phyloP scores from a whole-genome alignment of 164 flowering plant genomes.

The Vitis rotundifolia region DNA sequence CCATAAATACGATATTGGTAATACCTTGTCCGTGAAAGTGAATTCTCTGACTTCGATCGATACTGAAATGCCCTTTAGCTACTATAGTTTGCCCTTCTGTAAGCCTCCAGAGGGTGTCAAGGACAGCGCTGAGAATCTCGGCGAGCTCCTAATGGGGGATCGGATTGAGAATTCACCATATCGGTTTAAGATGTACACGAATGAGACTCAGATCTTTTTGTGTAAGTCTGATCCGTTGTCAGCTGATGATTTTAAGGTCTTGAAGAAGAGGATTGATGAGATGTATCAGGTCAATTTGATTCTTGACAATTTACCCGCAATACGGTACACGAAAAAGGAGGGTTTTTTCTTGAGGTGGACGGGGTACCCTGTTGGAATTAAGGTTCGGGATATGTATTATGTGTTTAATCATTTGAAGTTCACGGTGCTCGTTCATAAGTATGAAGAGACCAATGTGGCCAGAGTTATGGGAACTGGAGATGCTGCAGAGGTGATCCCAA shows the following conservation, averaged over 20 bases:
- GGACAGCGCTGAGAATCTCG: slow-evolving; percentile 80
- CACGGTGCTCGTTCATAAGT: slow-evolving; percentile 74
- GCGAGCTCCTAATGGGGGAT: slow-evolving; percentile 91
- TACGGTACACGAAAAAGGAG: slow-evolving; percentile 65
- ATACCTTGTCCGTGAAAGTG: slow-evolving; percentile 58
- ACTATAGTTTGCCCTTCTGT: slow-evolving; percentile 78
- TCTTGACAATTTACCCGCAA: slow-evolving; percentile 76
- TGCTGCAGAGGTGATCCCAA: slow-evolving; percentile 63
- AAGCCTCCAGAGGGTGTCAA: slow-evolving; percentile 67
- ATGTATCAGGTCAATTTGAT: slow-evolving; percentile 85
- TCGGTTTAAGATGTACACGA: slow-evolving; percentile 57
- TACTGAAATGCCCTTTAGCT: slow-evolving; percentile 77
- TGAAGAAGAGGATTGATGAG: slow-evolving; percentile 77
- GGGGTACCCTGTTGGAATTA: slow-evolving; percentile 80
- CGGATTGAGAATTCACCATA: slow-evolving; percentile 87
- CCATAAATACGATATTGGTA: slow-evolving; percentile 57
- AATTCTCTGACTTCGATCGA: slow-evolving; percentile 82
- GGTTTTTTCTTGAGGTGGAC: slow-evolving; percentile 60
- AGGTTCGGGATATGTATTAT: slow-evolving; percentile 58
- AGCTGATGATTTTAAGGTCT: slow-evolving; percentile 45
- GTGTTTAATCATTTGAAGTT: slow-evolving; percentile 81
- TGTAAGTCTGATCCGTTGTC: slow-evolving; percentile 55
- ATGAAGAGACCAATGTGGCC: slow-evolving; percentile 73
- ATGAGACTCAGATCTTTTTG: slow-evolving; percentile 61
- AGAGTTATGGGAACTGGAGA: slow-evolving; percentile 86